phyloP scores from a whole-genome alignment of 768 basidiomycete genomes.

The Suillus fuscotomentosus region DNA sequence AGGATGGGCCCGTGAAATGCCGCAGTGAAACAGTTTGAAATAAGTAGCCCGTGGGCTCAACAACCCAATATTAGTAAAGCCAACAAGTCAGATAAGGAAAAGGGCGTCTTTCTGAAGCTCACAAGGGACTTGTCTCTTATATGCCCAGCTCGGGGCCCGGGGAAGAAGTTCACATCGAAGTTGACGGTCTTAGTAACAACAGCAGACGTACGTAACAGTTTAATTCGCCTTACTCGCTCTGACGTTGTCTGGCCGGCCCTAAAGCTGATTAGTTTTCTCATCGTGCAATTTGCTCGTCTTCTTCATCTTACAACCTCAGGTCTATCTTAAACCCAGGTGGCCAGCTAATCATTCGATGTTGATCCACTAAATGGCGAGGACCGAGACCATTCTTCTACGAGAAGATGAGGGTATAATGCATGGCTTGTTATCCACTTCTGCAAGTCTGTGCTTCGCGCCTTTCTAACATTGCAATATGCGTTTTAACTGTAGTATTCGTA shows the following conservation, averaged over 20 bases:
- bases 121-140: background rate
- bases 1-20: background rate
- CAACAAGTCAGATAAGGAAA: background rate
- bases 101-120: background rate
- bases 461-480: conserved; percentile 29
- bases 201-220: background rate
- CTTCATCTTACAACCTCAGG: conserved; percentile 51
- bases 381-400: conserved; percentile 49
- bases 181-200: too few species aligned
- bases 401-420: conserved; percentile 70
- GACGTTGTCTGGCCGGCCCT: conserved; percentile 22
- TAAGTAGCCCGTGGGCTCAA: background rate
- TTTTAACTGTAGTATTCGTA: background rate
- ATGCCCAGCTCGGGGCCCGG: background rate
- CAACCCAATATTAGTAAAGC: background rate
- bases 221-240: background rate
- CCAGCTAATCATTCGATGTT: conserved; percentile 41
- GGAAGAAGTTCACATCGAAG: background rate
- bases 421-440: conserved; percentile 21
- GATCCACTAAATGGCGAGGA: conserved; percentile 76
- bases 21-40: background rate
- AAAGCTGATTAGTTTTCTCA: conserved; percentile 12
- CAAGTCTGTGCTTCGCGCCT: conserved; percentile 46
- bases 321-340: conserved; percentile 70
- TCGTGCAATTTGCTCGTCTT: conserved; percentile 7